Evolutionary conservation across 2,329 filamentous ascomycete species (phyloP).

Genomic region (Coleophoma crateriformis): DNA sequence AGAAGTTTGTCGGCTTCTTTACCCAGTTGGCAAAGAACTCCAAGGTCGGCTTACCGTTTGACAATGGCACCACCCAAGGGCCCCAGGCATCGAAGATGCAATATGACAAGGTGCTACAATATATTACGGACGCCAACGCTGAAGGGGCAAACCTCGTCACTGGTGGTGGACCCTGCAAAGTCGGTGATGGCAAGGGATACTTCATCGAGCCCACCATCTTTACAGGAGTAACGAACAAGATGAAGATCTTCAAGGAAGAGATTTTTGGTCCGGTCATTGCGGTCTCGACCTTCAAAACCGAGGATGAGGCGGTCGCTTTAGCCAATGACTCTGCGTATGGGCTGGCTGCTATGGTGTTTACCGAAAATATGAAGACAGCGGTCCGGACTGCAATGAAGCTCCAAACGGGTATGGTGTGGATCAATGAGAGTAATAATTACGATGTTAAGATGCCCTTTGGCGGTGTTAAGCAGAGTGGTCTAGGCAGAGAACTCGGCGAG

Average conservation of each 20-base stretch:
- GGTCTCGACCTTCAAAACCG: slow-evolving; percentile 61
- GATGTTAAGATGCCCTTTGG: slow-evolving; percentile 47
- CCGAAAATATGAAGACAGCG: slow-evolving; percentile 58
- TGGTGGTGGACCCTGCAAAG: slow-evolving; percentile 23
- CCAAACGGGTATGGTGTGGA: slow-evolving; percentile 40
- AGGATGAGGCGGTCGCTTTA: slow-evolving; percentile 52
- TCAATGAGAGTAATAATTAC: slow-evolving; percentile 25
- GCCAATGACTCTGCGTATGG: slow-evolving; percentile 56
- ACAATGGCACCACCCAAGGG: slow-evolving; percentile 34
- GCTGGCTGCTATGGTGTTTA: slow-evolving; percentile 60
- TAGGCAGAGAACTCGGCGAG: slow-evolving; percentile 68
- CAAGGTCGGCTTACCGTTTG: slow-evolving; percentile 35
- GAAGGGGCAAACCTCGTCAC: slow-evolving; percentile 31
- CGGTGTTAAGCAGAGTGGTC: slow-evolving; percentile 69
- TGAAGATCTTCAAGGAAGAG: slow-evolving; percentile 65
- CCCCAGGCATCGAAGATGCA: slow-evolving; percentile 39
- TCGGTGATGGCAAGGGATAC: slow-evolving; percentile 40
- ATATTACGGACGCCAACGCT: slow-evolving; percentile 33
- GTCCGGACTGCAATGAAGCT: slow-evolving; percentile 56
- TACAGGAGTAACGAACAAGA: slow-evolving; percentile 57
- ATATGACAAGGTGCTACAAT: slow-evolving; percentile 36
- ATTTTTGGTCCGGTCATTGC: slow-evolving; percentile 65
- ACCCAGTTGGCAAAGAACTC: slow-evolving; percentile 26
- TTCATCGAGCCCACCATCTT: slow-evolving; percentile 68
- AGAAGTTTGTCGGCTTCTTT: slow-evolving; percentile 30